These are phyloP conservation scores for Vaccinium vitisidaea DNA, from an alignment of 148 eudicot species.

Conservation along the genomic window DNA sequence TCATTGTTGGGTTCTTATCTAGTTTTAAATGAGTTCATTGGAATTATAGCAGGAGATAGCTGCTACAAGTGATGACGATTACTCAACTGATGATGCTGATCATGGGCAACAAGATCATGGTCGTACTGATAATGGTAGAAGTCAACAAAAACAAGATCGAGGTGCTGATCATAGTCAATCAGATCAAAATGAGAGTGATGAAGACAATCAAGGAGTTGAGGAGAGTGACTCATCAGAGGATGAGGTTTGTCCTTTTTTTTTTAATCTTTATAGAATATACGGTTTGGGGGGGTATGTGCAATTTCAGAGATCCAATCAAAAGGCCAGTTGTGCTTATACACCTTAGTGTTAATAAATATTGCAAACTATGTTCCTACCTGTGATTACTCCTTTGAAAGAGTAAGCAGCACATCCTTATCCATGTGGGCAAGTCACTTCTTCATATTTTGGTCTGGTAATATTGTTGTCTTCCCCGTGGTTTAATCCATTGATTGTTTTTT, in stretches of 20 bases:
- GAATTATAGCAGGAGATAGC: conserved; percentile 23
- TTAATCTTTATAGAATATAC: background rate
- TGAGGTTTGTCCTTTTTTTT: conserved; percentile 49
- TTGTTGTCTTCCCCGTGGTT: background rate
- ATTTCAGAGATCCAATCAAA: background rate
- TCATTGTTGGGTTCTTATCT: background rate
- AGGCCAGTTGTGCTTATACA: background rate
- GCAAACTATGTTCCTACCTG: background rate
- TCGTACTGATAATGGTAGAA: conserved; percentile 26
- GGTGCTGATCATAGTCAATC: conserved; percentile 21
- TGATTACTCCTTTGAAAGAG: background rate
- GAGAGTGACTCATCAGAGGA: conserved; percentile 99
- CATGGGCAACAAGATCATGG: conserved; percentile 13
- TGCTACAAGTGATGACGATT: conserved; percentile 16
- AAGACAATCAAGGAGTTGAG: conserved; percentile 49
- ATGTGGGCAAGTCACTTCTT: background rate
- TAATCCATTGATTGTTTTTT: conserved; percentile 4
- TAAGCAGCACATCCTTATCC: background rate
- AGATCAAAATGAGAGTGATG: conserved; percentile 36
- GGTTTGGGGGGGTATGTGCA: background rate
- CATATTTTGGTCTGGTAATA: background rate
- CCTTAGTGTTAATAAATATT: background rate
- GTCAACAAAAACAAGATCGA: conserved; percentile 16
- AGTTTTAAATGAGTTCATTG: background rate
- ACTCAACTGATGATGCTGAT: conserved; percentile 24